Percentiles rank a stretch among this genome's conserved stretches.
Evolutionary conservation across 768 basidiomycete genomes (phyloP).

Genomic region (Trametes elegans): DNA sequence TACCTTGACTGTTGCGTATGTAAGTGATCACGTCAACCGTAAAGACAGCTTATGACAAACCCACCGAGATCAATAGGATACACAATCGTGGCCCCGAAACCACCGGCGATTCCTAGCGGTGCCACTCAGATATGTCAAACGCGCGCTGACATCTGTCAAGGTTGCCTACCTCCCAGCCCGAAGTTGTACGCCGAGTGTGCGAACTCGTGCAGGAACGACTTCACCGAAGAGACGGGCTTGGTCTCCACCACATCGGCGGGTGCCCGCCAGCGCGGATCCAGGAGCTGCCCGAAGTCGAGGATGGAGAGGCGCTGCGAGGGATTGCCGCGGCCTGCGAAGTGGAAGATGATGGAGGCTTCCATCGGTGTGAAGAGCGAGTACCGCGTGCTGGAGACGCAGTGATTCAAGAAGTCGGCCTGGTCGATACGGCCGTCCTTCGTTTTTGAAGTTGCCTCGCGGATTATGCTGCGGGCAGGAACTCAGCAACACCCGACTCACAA

Average conservation of each 20-base stretch:
- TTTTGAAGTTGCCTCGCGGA: conserved; percentile 86
- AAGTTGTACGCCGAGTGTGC: conserved; percentile 84
- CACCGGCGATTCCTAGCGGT: conserved; percentile 79
- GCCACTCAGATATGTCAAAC: neutral
- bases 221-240: conserved; percentile 28
- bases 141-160: conserved; percentile 18
- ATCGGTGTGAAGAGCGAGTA: conserved; percentile 97
- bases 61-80: conserved; percentile 92
- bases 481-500: conserved; percentile 1
- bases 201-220: conserved; percentile 54
- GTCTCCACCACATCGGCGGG: conserved; percentile 51
- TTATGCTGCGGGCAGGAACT: conserved; percentile 49
- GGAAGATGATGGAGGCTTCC: conserved; percentile 98
- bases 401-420: conserved; percentile 91
- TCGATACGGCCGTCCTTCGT: conserved; percentile 96
- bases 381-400: conserved; percentile 81
- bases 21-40: conserved; percentile 16
- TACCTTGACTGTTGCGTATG: conserved; percentile 63
- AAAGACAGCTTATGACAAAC: neutral
- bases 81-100: conserved; percentile 94
- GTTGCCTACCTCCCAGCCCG: conserved; percentile 66
- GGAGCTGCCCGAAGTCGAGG: conserved; percentile 87
- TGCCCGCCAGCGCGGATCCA: conserved; percentile 86
- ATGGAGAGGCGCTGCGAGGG: conserved; percentile 71
- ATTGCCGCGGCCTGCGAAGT: conserved; percentile 87